Percentiles rank a stretch among this genome's conserved stretches.
phyloP scores from a whole-genome alignment of 2,329 filamentous ascomycete genomes.

The Sporothrix globosa region DNA sequence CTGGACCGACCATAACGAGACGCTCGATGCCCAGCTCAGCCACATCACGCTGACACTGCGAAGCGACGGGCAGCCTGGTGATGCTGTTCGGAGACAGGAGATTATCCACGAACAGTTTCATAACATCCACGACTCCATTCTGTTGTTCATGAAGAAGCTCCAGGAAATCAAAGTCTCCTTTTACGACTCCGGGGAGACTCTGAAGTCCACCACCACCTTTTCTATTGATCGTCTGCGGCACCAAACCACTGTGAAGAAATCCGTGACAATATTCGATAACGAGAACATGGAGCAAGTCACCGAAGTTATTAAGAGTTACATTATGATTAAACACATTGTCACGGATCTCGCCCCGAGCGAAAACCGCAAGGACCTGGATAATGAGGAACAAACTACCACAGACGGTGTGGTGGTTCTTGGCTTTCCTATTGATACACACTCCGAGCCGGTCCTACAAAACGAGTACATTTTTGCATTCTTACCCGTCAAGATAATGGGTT shows the following conservation, averaged over 20 bases:
- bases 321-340: constrained; percentile 41
- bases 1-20: constrained; percentile 44
- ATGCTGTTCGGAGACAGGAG: constrained; percentile 29
- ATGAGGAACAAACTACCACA: constrained; percentile 35
- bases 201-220: neutral
- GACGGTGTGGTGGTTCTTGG: constrained; percentile 49
- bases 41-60: constrained; percentile 48
- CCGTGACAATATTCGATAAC: neutral
- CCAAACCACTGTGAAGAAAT: neutral
- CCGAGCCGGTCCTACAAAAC: constrained; percentile 44
- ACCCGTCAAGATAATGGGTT: constrained; percentile 48
- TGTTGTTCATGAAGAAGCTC: constrained; percentile 51
- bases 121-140: constrained; percentile 45
- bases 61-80: constrained; percentile 34
- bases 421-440: constrained; percentile 48
- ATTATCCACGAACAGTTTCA: constrained; percentile 44
- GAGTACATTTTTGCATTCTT: constrained; percentile 54
- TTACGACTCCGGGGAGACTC: constrained; percentile 35
- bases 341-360: constrained; percentile 43
- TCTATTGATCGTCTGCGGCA: constrained; percentile 2
- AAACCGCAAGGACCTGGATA: constrained; percentile 42
- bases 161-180: constrained; percentile 42
- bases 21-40: constrained; percentile 38
- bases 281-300: neutral
- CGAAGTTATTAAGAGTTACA: constrained; percentile 36